Evolutionary conservation across 2,329 filamentous ascomycete genomes (phyloP).

Genomic region (Albifimbria verrucaria): DNA sequence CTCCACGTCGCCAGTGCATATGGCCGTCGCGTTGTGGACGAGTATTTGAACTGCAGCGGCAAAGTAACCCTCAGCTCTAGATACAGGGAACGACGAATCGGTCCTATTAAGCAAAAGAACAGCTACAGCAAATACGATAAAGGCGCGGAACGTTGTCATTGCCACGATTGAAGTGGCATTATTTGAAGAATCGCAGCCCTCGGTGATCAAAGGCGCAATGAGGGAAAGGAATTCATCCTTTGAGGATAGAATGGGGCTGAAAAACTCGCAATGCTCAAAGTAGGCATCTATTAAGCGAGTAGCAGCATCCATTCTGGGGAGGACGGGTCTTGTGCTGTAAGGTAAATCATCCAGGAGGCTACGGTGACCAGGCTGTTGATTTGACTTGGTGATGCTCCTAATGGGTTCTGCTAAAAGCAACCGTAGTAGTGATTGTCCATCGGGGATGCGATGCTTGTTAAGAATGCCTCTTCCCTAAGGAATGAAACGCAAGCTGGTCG

Average conservation of each 20-base stretch:
- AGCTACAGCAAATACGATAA: too few relatives aligned
- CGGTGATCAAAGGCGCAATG: conserved; percentile 10
- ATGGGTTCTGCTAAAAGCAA: neutral
- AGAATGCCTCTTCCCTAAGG: neutral
- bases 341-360: conserved; percentile 8
- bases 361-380: neutral
- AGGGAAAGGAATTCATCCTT: conserved; percentile 10
- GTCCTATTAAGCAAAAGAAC: too few relatives aligned
- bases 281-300: conserved; percentile 15
- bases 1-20: too few relatives aligned
- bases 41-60: too few relatives aligned
- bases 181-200: conserved; percentile 10
- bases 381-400: neutral
- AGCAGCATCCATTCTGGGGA: conserved; percentile 10
- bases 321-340: conserved; percentile 3
- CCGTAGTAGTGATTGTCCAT: neutral
- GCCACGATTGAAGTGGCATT: too few relatives aligned
- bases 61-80: too few relatives aligned
- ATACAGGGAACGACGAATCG: too few relatives aligned
- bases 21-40: too few relatives aligned
- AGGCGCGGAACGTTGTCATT: too few relatives aligned
- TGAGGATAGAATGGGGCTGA: conserved; percentile 17
- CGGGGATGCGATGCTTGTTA: neutral
- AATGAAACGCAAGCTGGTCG: neutral
- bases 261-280: conserved; percentile 25